These are phyloP conservation scores for Termitomyces sp. DNA, from an alignment of 768 basidiomycete genomes.

Conservation along the genomic window DNA sequence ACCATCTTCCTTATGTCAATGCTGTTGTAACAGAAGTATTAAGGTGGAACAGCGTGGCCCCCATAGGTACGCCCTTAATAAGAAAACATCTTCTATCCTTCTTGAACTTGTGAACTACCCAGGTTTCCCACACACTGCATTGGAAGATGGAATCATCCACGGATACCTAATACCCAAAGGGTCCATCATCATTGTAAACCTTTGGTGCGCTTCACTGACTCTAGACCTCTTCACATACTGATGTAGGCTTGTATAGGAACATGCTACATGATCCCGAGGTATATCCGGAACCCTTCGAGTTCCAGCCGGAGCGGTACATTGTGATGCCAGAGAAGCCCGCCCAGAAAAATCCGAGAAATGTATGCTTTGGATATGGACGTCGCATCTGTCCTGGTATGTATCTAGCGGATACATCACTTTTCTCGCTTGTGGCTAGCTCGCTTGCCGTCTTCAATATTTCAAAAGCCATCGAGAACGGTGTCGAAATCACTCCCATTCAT, in stretches of 20 bases:
- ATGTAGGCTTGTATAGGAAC: constrained; percentile 27
- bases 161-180: constrained; percentile 48
- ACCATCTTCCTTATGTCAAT: constrained; percentile 42
- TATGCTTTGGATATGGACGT: constrained; percentile 44
- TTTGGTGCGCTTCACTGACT: constrained; percentile 29
- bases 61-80: constrained; percentile 8
- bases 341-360: constrained; percentile 33
- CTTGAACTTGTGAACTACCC: neutral
- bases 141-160: constrained; percentile 35
- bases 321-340: constrained; percentile 20
- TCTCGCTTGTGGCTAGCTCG: constrained; percentile 35
- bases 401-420: constrained; percentile 47
- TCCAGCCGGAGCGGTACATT: constrained; percentile 44
- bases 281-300: constrained; percentile 43
- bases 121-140: constrained; percentile 41
- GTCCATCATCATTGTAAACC: constrained; percentile 37
- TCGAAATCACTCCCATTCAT: constrained; percentile 37
- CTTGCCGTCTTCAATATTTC: constrained; percentile 44
- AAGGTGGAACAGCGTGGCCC: constrained; percentile 43
- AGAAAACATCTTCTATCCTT: neutral
- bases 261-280: constrained; percentile 44
- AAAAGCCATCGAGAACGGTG: constrained; percentile 37
- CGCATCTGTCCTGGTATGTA: constrained; percentile 43
- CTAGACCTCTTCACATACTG: neutral
- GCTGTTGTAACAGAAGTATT: constrained; percentile 41